Base-by-base conservation (phyloP, 2,329 filamentous ascomycete species). In the Phyllosticta citribraziliensis region DNA sequence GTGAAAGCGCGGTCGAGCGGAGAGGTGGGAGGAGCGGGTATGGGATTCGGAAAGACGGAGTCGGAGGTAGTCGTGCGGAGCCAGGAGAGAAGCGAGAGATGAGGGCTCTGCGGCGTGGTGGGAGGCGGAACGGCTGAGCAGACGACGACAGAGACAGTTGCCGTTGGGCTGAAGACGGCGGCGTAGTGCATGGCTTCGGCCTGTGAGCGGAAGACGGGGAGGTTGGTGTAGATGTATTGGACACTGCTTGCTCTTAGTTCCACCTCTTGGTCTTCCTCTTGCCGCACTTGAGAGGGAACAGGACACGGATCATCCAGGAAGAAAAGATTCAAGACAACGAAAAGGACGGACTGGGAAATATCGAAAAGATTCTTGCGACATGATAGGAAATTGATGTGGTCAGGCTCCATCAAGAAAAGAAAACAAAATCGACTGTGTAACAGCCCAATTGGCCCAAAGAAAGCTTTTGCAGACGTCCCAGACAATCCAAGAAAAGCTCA, bases 111-210 rank as follows among this genome's bases (percentile, higher is more conserved):
- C 0, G 60, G 17, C 11, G 60, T 17, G 17, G 47, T 9, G 8
- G 47, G n/a, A 24, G 55, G 69, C 68, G n/a, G 72, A 70, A 70
- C 70, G 14, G 71, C 70, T 40, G 61, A 60, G 24, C 69, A 58
- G 27, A 73, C 59, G 9, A 72, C 68, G 40, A 72, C 65, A 62
- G 74, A 69, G 30, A 74, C 54, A 22, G 57, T 65, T 14, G 63
- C 54, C 20, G 20, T 60, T 2, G 66, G 65, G 6, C 67, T 66
- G 61, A 65, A 65, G 10, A 57, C 20, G 35, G 69, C 53, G 9
- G 69, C 67, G 30, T 65, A 59, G 57, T 72, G 70, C 66, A 74
- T 73, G 56, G 67, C 70, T 10, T 63, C 53, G 25, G 67, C 50
- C 58, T 71, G 71, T 19, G 69, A 68, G 20, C 33, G 24, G 64